Percentiles rank a stretch among this genome's conserved stretches.
These are phyloP conservation scores for Triticum turgidum DNA, from an alignment of 176 grass and related monocot genomes.

Conservation along the genomic window DNA sequence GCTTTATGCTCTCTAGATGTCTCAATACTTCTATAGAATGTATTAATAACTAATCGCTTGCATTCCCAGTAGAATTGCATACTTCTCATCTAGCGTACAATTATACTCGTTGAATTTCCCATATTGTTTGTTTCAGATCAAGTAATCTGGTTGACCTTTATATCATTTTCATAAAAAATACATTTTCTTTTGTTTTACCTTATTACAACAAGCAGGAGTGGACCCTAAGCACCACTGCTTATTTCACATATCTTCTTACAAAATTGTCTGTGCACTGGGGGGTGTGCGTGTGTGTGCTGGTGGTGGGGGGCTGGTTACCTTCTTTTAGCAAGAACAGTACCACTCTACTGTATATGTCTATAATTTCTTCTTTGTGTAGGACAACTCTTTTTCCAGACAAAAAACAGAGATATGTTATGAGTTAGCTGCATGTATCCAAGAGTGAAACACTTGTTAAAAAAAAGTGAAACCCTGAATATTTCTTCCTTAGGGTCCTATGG, in stretches of 20 bases:
- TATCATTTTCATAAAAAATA: neutral
- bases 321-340: too few relatives aligned
- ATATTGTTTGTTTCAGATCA: neutral
- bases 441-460: too few relatives aligned
- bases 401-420: too few relatives aligned
- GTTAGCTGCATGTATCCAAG: too few relatives aligned
- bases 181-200: neutral
- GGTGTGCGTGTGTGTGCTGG: too few relatives aligned
- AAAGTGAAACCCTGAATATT: too few relatives aligned
- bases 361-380: too few relatives aligned
- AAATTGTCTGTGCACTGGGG: neutral
- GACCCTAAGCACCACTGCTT: neutral
- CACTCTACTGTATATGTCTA: too few relatives aligned
- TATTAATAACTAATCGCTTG: neutral
- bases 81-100: neutral
- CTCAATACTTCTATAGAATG: neutral
- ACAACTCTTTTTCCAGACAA: too few relatives aligned
- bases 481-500: too few relatives aligned
- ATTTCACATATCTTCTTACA: neutral
- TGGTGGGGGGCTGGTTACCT: too few relatives aligned
- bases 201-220: neutral
- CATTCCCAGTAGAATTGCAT: neutral
- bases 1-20: slow-evolving; percentile 17
- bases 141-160: neutral
- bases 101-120: neutral